A percentile compares a stretch with the other conserved stretches of the same genome.
phyloP scores from a whole-genome alignment of 176 grass and related monocot species.

The Rhynchospora breviuscula region DNA sequence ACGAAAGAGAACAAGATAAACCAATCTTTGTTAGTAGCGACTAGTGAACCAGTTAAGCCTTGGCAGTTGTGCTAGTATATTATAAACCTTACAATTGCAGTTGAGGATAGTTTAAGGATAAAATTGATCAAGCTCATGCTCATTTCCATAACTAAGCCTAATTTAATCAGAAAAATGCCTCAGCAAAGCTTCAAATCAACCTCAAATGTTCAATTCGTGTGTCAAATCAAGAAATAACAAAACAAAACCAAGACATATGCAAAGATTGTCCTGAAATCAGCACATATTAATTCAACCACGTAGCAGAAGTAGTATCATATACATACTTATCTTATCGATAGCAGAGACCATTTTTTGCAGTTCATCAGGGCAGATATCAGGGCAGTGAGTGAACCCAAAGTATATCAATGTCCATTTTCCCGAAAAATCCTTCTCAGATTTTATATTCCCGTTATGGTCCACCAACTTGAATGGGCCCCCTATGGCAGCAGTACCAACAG shows the following conservation, averaged over 20 bases:
- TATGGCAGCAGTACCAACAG: slow-evolving; percentile 44
- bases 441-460: slow-evolving; percentile 44
- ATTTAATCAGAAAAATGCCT: neutral
- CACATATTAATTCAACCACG: slow-evolving; percentile 2
- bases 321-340: slow-evolving; percentile 66
- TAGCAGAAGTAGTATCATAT: neutral
- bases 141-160: neutral
- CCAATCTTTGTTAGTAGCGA: neutral
- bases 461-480: slow-evolving; percentile 68
- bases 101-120: neutral
- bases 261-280: neutral
- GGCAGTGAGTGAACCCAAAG: slow-evolving; percentile 75
- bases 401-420: slow-evolving; percentile 78
- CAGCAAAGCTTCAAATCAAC: neutral
- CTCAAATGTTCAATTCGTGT: neutral
- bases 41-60: neutral
- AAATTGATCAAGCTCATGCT: neutral
- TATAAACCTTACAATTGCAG: neutral
- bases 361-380: slow-evolving; percentile 79
- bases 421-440: slow-evolving; percentile 61
- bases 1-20: slow-evolving; percentile 15
- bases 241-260: neutral
- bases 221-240: neutral
- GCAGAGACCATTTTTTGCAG: slow-evolving; percentile 63
- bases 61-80: neutral